These are phyloP conservation scores for Starmerella ratchasimensis DNA, from an alignment of 805 yeast species.

Conservation along the genomic window DNA sequence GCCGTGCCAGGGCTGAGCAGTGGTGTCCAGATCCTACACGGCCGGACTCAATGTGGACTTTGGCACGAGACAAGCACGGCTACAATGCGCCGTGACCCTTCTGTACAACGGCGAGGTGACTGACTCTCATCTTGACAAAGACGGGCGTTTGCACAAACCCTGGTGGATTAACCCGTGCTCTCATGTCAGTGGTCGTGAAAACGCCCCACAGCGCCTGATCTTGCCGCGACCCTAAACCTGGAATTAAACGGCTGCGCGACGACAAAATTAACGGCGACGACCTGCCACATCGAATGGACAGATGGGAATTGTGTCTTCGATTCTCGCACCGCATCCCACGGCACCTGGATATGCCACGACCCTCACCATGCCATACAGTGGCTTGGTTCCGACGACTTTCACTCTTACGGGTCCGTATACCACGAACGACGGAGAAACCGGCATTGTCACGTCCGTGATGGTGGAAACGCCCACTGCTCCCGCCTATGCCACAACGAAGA, in stretches of 20 bases:
- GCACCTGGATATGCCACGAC: neutral
- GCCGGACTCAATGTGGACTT: too few species aligned
- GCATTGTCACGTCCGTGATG: conserved; percentile 1
- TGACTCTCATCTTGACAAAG: too few species aligned
- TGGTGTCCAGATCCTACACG: too few species aligned
- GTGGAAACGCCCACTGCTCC: neutral
- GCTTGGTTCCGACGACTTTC: conserved; percentile 1
- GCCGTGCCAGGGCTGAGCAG: too few species aligned
- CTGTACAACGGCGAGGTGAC: too few species aligned
- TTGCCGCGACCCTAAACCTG: neutral
- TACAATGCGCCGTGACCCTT: too few species aligned
- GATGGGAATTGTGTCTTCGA: neutral
- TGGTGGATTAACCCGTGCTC: too few species aligned
- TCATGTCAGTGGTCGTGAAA: too few species aligned
- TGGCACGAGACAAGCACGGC: too few species aligned
- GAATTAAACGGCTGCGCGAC: neutral
- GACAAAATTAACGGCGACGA: neutral
- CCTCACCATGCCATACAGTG: neutral
- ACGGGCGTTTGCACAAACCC: too few species aligned
- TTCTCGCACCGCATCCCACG: conserved; percentile 1
- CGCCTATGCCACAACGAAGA: neutral
- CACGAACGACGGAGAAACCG: conserved; percentile 1
- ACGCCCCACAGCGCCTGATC: neutral
- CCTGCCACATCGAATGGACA: neutral
- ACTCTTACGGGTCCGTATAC: conserved; percentile 3